phyloP scores from a whole-genome alignment of 331 rosid species.

The Saraca asoca region DNA sequence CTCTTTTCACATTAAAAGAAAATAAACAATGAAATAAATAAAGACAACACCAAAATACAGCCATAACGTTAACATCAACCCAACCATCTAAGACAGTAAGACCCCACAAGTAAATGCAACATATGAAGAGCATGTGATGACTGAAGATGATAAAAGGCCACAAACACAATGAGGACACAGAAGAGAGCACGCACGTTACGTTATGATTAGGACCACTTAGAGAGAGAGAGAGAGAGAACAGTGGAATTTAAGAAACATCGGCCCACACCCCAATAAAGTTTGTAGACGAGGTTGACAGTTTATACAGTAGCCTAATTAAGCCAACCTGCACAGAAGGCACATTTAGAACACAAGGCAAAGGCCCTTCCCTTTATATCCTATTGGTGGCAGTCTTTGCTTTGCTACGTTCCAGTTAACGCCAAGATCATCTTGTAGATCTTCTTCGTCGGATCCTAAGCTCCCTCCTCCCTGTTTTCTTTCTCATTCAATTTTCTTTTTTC shows the following conservation, averaged over 20 bases:
- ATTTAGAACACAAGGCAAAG: slow-evolving; percentile 25
- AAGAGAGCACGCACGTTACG: slow-evolving; percentile 34
- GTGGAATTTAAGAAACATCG: slow-evolving; percentile 67
- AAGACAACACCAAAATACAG: slow-evolving; percentile 42
- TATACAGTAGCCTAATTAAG: slow-evolving; percentile 37
- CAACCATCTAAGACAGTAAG: slow-evolving; percentile 34
- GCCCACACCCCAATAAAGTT: slow-evolving; percentile 62
- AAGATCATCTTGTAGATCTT: slow-evolving; percentile 8
- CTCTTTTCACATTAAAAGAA: slow-evolving; percentile 25
- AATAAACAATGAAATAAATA: slow-evolving; percentile 30
- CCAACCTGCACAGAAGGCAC: slow-evolving; percentile 31
- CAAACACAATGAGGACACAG: slow-evolving; percentile 28
- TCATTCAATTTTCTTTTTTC: too few relatives aligned
- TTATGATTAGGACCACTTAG: slow-evolving; percentile 49
- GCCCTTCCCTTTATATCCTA: slow-evolving; percentile 3
- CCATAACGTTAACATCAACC: slow-evolving; percentile 38
- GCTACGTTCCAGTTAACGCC: slow-evolving; percentile 31
- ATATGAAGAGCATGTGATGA: slow-evolving; percentile 40
- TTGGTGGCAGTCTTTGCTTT: slow-evolving; percentile 12
- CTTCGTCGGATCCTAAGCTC: slow-evolving; percentile 32
- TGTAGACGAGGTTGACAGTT: slow-evolving; percentile 63
- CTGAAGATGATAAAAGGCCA: slow-evolving; percentile 29
- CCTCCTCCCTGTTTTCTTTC: background rate
- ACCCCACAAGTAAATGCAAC: slow-evolving; percentile 48
- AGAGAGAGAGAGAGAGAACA: slow-evolving; percentile 44